Conservation (phyloP, 164 flowering plant species). For the Nymphaea thermarum region DNA sequence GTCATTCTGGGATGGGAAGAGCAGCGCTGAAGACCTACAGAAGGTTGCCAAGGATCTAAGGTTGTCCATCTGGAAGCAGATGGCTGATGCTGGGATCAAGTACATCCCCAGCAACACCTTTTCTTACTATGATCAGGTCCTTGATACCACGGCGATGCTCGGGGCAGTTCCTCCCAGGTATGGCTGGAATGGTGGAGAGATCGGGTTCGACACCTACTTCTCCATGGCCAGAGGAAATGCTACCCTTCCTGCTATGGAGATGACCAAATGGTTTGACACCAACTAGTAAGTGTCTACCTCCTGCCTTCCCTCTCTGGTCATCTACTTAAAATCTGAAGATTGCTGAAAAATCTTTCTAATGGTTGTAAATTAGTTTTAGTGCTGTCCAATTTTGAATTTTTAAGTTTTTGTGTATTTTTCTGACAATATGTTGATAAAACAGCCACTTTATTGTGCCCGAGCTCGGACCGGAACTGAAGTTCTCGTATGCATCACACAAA, state of each 20-base stretch:
- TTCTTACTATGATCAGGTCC: conserved; percentile 70
- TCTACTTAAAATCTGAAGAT: neutral
- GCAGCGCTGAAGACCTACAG: conserved; percentile 54
- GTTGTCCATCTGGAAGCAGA: conserved; percentile 73
- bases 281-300: conserved; percentile 60
- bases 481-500: conserved; percentile 87
- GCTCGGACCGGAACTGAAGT: conserved; percentile 80
- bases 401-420: neutral
- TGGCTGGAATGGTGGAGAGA: conserved; percentile 66
- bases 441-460: conserved; percentile 96
- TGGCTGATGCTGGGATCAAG: conserved; percentile 69
- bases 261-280: conserved; percentile 97
- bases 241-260: conserved; percentile 83
- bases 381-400: neutral
- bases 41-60: conserved; percentile 68
- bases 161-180: conserved; percentile 44
- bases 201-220: conserved; percentile 68
- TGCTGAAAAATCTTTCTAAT: neutral
- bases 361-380: neutral
- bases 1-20: conserved; percentile 87
- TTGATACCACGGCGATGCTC: conserved; percentile 60
- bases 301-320: neutral
- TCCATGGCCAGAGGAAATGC: conserved; percentile 92
- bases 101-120: conserved; percentile 82
- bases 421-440: neutral